Evolutionary conservation across 73 alveolate genomes (phyloP), one percentile per base, ranked within the genome.

Genomic region (Paramecium biaurelia): DNA sequence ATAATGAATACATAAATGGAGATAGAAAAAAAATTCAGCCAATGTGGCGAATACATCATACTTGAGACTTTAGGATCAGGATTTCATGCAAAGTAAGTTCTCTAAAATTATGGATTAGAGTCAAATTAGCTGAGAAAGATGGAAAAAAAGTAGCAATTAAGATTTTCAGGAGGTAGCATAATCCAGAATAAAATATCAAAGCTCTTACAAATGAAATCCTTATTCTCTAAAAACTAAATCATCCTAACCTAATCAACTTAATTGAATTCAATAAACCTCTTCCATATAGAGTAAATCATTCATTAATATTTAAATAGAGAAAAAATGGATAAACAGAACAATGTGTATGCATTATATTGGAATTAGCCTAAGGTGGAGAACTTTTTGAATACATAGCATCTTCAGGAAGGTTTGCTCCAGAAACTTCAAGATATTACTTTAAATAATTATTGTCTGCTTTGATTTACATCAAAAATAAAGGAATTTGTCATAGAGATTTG

Each of bases 401-500:
- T 4, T 58, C 96, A 18, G 98, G 98, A 18, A 89, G 94, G 23
- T 95, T 95, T 76, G 56, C 94, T 35, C 96, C 92, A 85, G 95
- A 86, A 32, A 84, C 85, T 35, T 76, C 95, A 12, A 53, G 98
- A 63, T 92, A 76, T 47, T 95, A 90, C 89, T 95, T 95, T 94
- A 94, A 53, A 24, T 85, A 93, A 67, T 28, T 93, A 15, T 45
- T 93, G 85, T 95, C 95, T 15, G 99, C 98, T 47, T 88, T 96
- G 43, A 93, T 92, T 26, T 93, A 94, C 89, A 70, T 97, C 30
- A 97, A 94, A 42, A 70, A 82, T 18, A 92, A 93, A 89, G 96
- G 94, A 58, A 90, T 96, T 58, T 93, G 94, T 70, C 99, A 97
- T 90, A 84, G 98, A 76, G 99, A 97, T 92, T 94, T 97, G 37